Evolutionary conservation across 768 basidiomycete species (phyloP), one percentile per base, ranked within the genome.

Genomic region (Arthromyces matolae): DNA sequence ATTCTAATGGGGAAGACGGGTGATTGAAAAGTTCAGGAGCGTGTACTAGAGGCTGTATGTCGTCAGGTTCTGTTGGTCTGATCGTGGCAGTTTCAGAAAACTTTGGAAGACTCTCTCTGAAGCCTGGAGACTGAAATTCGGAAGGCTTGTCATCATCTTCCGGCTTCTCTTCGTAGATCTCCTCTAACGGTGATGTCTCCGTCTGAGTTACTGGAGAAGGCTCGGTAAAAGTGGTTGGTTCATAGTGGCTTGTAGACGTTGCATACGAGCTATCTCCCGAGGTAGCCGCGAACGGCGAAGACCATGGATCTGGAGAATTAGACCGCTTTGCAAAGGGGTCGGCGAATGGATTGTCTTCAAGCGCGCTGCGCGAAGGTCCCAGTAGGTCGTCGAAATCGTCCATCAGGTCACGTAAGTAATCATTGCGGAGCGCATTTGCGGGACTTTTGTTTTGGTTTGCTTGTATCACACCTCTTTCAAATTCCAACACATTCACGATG

Each of bases 361-460:
- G 69, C 31, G 70, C 74, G 55, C 66, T 71, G 55, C 79, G 77
- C 22, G 84, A 83, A 43, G 78, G 74, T 9, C 71, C 71, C 28
- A 90, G 74, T 39, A 90, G 64, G 65, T 90, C 87, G 69, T 89
- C 87, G 63, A 90, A 90, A 58, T 77, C 71, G 65, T 86, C 85
- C 86, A 89, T 89, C 25, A 34, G 14, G n/a, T n/a, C n/a, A n/a
- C n/a, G n/a, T n/a, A n/a, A n/a, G n/a, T n/a, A n/a, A n/a, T n/a
- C n/a, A n/a, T n/a, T n/a, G n/a, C n/a, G n/a, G n/a, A n/a, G n/a
- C n/a, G n/a, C n/a, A n/a, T n/a, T n/a, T n/a, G n/a, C n/a, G n/a
- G n/a, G n/a, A n/a, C n/a, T n/a, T n/a, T 35, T 45, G 33, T 45
- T 35, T 45, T 35, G 23, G 10, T 19, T 45, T 45, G 2, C 36